A percentile compares a stretch with the other conserved stretches of the same genome.
Evolutionary conservation across 75 land plant genomes (phyloP).

Genomic region (Cupressus sempervirens): DNA sequence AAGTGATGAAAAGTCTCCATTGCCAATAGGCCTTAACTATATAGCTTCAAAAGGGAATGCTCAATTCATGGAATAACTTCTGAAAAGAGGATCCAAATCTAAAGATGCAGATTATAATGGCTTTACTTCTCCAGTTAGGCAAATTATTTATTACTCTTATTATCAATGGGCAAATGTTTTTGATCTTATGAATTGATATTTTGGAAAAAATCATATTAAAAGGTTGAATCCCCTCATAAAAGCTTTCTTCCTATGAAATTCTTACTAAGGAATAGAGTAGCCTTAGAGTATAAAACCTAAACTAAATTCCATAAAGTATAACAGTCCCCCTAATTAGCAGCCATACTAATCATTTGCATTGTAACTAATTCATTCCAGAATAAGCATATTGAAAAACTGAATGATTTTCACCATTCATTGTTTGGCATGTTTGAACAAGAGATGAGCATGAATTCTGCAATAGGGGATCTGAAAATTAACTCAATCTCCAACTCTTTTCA

Average conservation of each 20-base stretch:
- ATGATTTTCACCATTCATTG: neutral
- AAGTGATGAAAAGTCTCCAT: neutral
- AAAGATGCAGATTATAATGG: neutral
- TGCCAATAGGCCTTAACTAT: neutral
- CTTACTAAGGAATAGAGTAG: neutral
- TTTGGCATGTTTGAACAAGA: neutral
- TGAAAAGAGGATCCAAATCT: neutral
- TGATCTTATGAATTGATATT: neutral
- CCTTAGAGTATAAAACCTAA: neutral
- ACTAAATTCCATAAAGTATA: neutral
- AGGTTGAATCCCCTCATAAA: neutral
- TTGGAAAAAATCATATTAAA: too few species aligned
- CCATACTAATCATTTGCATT: neutral
- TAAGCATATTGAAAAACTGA: neutral
- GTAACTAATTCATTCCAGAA: neutral
- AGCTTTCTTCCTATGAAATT: neutral
- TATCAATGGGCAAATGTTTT: neutral
- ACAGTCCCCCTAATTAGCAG: neutral
- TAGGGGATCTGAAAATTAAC: neutral
- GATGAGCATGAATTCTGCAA: neutral
- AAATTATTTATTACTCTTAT: too few species aligned
- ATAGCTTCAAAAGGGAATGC: neutral
- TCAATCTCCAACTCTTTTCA: neutral
- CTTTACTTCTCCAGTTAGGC: neutral
- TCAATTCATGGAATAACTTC: neutral